Percentiles rank a stretch among this genome's conserved stretches.
These are phyloP conservation scores for Vaccinium vitisidaea DNA, from an alignment of 148 eudicot genomes.

Conservation along the genomic window DNA sequence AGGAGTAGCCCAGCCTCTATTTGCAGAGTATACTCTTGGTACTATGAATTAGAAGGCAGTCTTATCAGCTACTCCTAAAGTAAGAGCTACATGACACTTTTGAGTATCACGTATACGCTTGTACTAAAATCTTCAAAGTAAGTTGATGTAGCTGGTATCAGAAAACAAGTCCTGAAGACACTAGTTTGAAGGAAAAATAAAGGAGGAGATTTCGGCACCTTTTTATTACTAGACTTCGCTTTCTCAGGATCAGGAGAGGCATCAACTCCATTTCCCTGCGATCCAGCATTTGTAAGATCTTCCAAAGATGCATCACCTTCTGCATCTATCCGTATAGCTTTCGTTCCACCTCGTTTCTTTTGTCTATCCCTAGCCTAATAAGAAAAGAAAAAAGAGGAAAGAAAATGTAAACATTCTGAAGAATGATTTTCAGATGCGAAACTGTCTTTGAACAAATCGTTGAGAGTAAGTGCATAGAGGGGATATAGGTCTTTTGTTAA, in stretches of 20 bases:
- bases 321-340: constrained; percentile 82
- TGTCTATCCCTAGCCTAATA: constrained; percentile 78
- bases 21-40: background rate
- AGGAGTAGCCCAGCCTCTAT: background rate
- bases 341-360: constrained; percentile 67
- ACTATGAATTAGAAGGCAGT: background rate
- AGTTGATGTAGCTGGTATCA: background rate
- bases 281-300: constrained; percentile 57
- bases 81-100: background rate
- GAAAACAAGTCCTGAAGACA: background rate
- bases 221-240: constrained; percentile 55
- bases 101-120: background rate
- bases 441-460: background rate
- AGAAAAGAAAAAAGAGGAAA: background rate
- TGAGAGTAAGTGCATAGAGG: background rate
- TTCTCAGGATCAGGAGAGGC: constrained; percentile 58
- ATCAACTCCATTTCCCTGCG: constrained; percentile 45
- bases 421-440: background rate
- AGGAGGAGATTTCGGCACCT: constrained; percentile 35
- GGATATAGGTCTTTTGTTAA: no score
- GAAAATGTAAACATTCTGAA: background rate
- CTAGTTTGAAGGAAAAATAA: background rate
- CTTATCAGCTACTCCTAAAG: background rate
- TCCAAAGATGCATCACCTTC: constrained; percentile 95
- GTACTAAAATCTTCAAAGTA: background rate